phyloP scores from a whole-genome alignment of 306 rosid species.

The Trifolium fragiferum region DNA sequence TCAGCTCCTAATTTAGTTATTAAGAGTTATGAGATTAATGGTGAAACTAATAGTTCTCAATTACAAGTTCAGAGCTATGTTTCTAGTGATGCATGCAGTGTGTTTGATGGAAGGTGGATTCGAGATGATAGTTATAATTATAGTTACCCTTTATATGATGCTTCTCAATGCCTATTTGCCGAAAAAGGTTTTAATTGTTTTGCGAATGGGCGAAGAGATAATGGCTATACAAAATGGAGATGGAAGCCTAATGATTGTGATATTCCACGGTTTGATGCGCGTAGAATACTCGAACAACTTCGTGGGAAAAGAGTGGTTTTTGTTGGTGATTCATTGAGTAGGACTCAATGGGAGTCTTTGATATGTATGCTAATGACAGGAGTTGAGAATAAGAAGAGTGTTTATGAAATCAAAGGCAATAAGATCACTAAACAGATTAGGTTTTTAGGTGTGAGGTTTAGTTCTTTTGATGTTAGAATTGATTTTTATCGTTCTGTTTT shows the following conservation, averaged over 20 bases:
- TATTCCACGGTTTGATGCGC: conserved; percentile 70
- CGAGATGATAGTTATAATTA: conserved; percentile 53
- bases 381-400: conserved; percentile 74
- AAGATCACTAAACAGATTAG: conserved; percentile 69
- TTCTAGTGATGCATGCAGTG: conserved; percentile 56
- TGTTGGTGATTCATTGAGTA: conserved; percentile 88
- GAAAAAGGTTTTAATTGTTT: conserved; percentile 85
- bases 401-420: conserved; percentile 77
- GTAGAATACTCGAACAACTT: conserved; percentile 57
- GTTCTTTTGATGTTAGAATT: conserved; percentile 58
- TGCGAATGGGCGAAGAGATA: conserved; percentile 76
- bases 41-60: conserved; percentile 30
- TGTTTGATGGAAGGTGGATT: conserved; percentile 84
- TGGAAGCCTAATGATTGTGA: conserved; percentile 84
- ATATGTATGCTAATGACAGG: conserved; percentile 85
- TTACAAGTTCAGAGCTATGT: conserved; percentile 46
- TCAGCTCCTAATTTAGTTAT: conserved; percentile 44
- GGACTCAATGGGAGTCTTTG: conserved; percentile 98
- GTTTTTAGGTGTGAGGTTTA: conserved; percentile 70
- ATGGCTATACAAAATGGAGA: conserved; percentile 74
- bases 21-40: conserved; percentile 44
- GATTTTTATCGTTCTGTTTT: conserved; percentile 90
- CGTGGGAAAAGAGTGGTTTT: conserved; percentile 84
- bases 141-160: conserved; percentile 75
- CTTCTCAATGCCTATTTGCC: conserved; percentile 72